Base-by-base conservation (phyloP, 805 yeast species). In the Clavispora phyllophila region DNA sequence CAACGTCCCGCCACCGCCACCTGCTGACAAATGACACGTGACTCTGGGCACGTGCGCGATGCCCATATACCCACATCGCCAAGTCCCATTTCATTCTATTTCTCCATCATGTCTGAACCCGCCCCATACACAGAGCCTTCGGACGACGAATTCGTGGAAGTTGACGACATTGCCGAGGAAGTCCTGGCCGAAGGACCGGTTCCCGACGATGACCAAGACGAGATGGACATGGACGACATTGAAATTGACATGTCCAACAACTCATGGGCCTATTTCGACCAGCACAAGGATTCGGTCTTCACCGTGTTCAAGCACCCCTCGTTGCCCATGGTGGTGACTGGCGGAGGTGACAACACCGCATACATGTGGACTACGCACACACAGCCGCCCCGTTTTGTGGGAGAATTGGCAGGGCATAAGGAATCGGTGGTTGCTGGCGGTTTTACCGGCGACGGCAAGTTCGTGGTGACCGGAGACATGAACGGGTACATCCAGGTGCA, bases 341-440 rank as follows among this genome's bases (percentile, higher is more conserved):
- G 99, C 24, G 98, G 96, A 33, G 98, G 96, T 45, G 99, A 93
- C 62, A 82, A 91, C 61, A 71, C 79, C 20, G 96, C 90, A 1
- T 87, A 79, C 60, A 60, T 93, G 55, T 93, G 98, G 98, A 88
- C 96, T 4, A 83, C 95, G 1, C 95, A 88, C 62, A 73, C 87
- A 2, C 81, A 79, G 46, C 96, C 96, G 25, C 87, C 96, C 9
- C 79, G 82, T 48, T 72, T 85, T 44, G 90, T 88, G 2, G 81
- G 85, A 31, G 81, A 85, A 54, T 68, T 93, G 45, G 69, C 70
- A 40, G 95, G 91, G 17, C 95, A 87, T 65, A 82, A 82, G 32
- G 99, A 93, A 62, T 84, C 95, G 25, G 93, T 93, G 3, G 77
- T 88, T 40, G 72, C 87, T 7, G 90, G 93, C 40, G 88, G 82